Base-by-base conservation (phyloP, 345 rosid genomes). In the Lenwebbia sp. region DNA sequence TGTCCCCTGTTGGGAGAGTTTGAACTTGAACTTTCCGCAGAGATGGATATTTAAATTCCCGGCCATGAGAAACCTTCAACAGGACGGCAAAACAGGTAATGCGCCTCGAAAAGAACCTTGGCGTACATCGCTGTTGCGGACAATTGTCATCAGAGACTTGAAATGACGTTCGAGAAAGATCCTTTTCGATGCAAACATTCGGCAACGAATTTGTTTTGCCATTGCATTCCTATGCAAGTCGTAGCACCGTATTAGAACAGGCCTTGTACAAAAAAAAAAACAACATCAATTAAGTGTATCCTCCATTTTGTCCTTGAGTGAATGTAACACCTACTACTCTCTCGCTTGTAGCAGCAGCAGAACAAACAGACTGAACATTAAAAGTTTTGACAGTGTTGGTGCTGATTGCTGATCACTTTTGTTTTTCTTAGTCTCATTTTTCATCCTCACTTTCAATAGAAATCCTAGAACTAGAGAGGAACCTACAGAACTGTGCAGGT, bases 1-100 rank as follows among this genome's bases (percentile, higher is more conserved):
- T 88, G 88, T 96, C 99, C 83, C 98, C 99, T 2, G 94, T 94
- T 7, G 98, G 96, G 83, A 93, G 99, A 82, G 97, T 92, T 50
- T 96, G 91, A 89, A 54, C 54, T 76, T 4, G 51, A 70, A 70
- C 25, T 0, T 33, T 41, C 83, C 26, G 83, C 55, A 55, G 62
- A 49, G 76, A 26, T 83, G 23, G 40, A 86, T 89, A 53, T 28
- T 57, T 54, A 55, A 60, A 9, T 82, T 86, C 84, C 84, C 57
- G 26, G 41, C 53, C n/a, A n/a, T 13, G 51, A 57, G 87, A n/a
- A 75, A 51, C 82, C 83, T 37, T 62, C 22, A 4, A 23, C 44
- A 70, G 25, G 78, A 70, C 13, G 47, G 78, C 44, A 11, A 33
- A 70, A 70, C 78, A 70, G 78, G 78, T 70, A 70, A 70, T 8